These are phyloP conservation scores for Acrodontium crateriforme DNA, from an alignment of 2,329 filamentous ascomycete species.

Conservation along the genomic window DNA sequence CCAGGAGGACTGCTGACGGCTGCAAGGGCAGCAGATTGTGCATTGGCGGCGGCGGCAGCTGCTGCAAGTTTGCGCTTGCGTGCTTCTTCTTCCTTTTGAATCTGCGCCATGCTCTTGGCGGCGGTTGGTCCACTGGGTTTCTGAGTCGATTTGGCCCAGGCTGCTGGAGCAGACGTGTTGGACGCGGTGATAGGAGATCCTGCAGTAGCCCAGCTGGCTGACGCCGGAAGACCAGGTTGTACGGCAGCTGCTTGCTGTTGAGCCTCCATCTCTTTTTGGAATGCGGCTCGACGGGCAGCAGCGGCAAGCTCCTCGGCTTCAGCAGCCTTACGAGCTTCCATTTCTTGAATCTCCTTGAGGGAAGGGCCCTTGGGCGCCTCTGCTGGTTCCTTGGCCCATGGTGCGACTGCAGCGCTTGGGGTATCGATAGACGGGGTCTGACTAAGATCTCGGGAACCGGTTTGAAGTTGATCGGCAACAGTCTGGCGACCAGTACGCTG, in stretches of 20 bases:
- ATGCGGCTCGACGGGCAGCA: constrained; percentile 59
- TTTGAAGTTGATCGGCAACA: constrained; percentile 58
- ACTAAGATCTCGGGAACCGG: constrained; percentile 56
- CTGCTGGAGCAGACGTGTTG: constrained; percentile 38
- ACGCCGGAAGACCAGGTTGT: constrained; percentile 64
- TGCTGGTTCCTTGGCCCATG: constrained; percentile 78
- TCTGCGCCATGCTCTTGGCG: constrained; percentile 90
- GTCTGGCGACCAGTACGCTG: constrained; percentile 66
- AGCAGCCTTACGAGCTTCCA: constrained; percentile 83
- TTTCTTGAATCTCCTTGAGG: constrained; percentile 90
- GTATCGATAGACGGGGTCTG: constrained; percentile 59
- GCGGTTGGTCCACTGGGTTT: constrained; percentile 34
- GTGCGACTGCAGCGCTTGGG: constrained; percentile 62
- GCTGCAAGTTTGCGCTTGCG: constrained; percentile 63
- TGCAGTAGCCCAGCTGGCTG: constrained; percentile 78
- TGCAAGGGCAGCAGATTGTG: constrained; percentile 27
- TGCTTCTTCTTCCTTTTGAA: constrained; percentile 88
- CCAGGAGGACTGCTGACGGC: constrained; percentile 28
- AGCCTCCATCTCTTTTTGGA: constrained; percentile 64
- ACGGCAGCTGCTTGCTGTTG: constrained; percentile 38
- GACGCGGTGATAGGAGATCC: constrained; percentile 53
- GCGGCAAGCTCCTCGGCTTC: constrained; percentile 72
- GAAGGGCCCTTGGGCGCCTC: constrained; percentile 73
- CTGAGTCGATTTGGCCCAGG: constrained; percentile 48
- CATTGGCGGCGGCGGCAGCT: constrained; percentile 33